These are phyloP conservation scores for Udeniomyces megalosporus DNA, from an alignment of 768 basidiomycete species.

Conservation along the genomic window DNA sequence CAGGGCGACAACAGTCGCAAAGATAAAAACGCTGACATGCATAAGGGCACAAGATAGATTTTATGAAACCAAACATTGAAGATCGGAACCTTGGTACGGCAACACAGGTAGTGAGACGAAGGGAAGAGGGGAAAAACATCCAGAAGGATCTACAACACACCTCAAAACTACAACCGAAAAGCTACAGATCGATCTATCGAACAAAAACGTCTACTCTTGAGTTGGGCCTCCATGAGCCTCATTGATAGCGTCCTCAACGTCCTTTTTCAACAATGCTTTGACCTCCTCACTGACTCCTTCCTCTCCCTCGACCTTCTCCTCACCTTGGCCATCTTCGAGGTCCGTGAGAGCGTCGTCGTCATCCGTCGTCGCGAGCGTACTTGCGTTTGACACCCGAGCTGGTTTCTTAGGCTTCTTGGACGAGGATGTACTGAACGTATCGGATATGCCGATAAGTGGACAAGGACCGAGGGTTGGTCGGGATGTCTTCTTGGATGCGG, in stretches of 20 bases:
- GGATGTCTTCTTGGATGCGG: slow-evolving; percentile 6
- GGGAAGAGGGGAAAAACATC: too few relatives aligned
- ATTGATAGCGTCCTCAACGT: not conserved
- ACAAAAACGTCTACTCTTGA: too few relatives aligned
- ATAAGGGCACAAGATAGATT: too few relatives aligned
- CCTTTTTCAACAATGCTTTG: not conserved
- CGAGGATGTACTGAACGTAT: not conserved
- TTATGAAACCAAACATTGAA: too few relatives aligned
- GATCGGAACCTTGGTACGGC: too few relatives aligned
- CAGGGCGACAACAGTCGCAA: too few relatives aligned
- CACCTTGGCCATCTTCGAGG: not conserved
- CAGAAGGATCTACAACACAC: too few relatives aligned
- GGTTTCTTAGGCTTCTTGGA: not conserved
- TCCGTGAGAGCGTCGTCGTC: not conserved
- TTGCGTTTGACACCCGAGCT: too few relatives aligned
- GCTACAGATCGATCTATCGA: not conserved
- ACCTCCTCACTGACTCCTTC: not conserved
- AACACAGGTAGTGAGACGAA: too few relatives aligned
- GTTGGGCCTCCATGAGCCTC: not conserved
- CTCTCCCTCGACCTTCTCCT: not conserved
- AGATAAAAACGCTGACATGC: too few relatives aligned
- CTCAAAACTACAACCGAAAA: too few relatives aligned
- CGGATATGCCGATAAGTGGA: slow-evolving; percentile 5
- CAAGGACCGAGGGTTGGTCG: slow-evolving; percentile 8
- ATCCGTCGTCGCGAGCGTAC: not conserved